phyloP scores from a whole-genome alignment of 176 grass and related monocot species.

The Bromus sterilis region DNA sequence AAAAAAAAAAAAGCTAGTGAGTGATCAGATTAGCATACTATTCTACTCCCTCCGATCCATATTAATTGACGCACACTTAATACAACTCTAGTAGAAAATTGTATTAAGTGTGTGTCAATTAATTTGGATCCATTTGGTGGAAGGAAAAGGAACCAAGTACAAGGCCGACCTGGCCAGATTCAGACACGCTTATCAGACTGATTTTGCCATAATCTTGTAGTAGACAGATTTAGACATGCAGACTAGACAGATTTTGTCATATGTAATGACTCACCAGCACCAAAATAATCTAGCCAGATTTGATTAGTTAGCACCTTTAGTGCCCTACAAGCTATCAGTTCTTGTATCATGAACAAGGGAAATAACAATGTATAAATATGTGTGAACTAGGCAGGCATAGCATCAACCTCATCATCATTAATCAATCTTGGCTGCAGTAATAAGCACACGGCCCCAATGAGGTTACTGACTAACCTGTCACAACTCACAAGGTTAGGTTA shows the following conservation, averaged over 20 bases:
- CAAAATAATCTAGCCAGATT: not conserved
- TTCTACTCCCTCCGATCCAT: no score
- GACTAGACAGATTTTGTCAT: slow-evolving; percentile 14
- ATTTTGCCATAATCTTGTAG: not conserved
- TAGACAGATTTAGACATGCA: slow-evolving; percentile 13
- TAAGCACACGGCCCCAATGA: no score
- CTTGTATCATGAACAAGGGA: not conserved
- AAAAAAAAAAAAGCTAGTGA: not conserved
- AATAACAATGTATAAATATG: not conserved
- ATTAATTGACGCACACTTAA: no score
- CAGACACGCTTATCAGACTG: not conserved
- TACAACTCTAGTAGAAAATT: no score
- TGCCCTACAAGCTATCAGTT: not conserved
- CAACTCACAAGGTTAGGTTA: slow-evolving; percentile 5
- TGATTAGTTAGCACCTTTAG: not conserved
- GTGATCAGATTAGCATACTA: not conserved
- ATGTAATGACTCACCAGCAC: not conserved
- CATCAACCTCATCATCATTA: not conserved
- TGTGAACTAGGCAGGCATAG: not conserved
- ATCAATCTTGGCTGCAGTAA: not conserved
- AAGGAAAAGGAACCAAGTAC: not conserved
- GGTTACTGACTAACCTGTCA: not conserved
- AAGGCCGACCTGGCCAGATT: not conserved
- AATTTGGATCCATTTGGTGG: not conserved
- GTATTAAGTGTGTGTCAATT: no score